A percentile compares a stretch with the other conserved stretches of the same genome.
Conservation (phyloP, 345 rosid genomes). For the Syzygium jambos region DNA sequence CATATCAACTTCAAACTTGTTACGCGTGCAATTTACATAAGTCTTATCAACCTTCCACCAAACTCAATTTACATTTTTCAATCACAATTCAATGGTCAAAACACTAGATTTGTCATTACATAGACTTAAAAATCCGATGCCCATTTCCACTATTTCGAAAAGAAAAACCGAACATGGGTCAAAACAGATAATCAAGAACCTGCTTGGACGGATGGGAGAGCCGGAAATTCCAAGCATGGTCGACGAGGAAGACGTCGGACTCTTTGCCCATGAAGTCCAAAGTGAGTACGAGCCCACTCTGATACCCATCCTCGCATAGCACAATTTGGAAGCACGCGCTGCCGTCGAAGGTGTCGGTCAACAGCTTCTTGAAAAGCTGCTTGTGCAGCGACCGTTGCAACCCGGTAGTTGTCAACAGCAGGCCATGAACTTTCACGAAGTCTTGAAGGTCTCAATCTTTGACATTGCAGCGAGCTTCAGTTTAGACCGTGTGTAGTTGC, state of each 20-base stretch:
- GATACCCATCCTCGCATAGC: slow-evolving; percentile 48
- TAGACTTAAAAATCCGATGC: no score
- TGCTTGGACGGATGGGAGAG: slow-evolving; percentile 69
- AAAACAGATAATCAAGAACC: slow-evolving; percentile 13
- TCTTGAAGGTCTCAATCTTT: slow-evolving; percentile 50
- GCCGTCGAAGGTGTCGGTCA: slow-evolving; percentile 65
- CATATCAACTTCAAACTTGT: no score
- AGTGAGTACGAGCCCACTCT: slow-evolving; percentile 58
- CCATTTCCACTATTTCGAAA: no score
- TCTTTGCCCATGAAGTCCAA: slow-evolving; percentile 44
- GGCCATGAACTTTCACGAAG: slow-evolving; percentile 60
- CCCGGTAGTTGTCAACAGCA: slow-evolving; percentile 73
- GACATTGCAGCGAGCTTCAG: not conserved
- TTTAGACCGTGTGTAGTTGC: not conserved
- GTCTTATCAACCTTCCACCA: not conserved
- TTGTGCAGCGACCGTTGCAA: slow-evolving; percentile 56
- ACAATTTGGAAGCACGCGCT: slow-evolving; percentile 68
- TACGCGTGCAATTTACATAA: no score
- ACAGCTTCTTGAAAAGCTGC: slow-evolving; percentile 58
- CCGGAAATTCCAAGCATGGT: slow-evolving; percentile 94
- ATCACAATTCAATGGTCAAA: not conserved
- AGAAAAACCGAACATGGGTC: no score
- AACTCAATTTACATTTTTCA: not conserved
- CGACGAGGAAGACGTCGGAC: slow-evolving; percentile 69
- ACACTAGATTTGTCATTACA: not conserved